phyloP scores from a whole-genome alignment of 345 rosid species.

The Citrus cavaleriei region DNA sequence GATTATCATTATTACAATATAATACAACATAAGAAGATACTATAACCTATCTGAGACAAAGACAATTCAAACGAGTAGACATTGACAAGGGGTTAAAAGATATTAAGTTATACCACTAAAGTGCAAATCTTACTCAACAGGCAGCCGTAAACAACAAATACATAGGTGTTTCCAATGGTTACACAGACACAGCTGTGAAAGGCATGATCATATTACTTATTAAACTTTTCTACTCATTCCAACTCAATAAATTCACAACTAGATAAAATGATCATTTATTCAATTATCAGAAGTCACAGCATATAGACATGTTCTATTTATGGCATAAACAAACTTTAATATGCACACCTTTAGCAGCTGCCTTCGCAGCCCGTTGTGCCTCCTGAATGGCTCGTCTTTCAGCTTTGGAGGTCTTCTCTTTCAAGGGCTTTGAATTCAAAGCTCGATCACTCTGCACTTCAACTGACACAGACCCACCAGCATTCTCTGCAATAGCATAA shows the following conservation, averaged over 20 bases:
- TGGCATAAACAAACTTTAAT: neutral
- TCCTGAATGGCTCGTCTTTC: constrained; percentile 94
- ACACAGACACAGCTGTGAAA: neutral
- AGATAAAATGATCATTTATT: neutral
- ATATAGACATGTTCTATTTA: neutral
- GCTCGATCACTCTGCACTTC: constrained; percentile 51
- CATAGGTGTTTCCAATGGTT: neutral
- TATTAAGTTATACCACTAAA: neutral
- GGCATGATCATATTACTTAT: neutral
- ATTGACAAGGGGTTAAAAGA: neutral
- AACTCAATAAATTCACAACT: too few species aligned
- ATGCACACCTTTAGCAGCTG: constrained; percentile 73
- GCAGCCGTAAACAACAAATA: neutral
- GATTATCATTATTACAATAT: neutral
- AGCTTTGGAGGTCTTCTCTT: constrained; percentile 85
- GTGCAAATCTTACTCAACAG: neutral
- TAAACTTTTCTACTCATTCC: neutral
- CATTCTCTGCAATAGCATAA: constrained; percentile 43
- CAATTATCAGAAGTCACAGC: neutral
- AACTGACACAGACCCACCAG: constrained; percentile 29
- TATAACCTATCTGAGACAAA: neutral
- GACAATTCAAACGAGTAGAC: neutral
- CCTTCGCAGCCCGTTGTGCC: constrained; percentile 92
- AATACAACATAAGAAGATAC: neutral
- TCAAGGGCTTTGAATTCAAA: constrained; percentile 51